These are phyloP conservation scores for Aphanomyces cochlioides DNA, from an alignment of 352 stramenopile genomes.

Conservation along the genomic window DNA sequence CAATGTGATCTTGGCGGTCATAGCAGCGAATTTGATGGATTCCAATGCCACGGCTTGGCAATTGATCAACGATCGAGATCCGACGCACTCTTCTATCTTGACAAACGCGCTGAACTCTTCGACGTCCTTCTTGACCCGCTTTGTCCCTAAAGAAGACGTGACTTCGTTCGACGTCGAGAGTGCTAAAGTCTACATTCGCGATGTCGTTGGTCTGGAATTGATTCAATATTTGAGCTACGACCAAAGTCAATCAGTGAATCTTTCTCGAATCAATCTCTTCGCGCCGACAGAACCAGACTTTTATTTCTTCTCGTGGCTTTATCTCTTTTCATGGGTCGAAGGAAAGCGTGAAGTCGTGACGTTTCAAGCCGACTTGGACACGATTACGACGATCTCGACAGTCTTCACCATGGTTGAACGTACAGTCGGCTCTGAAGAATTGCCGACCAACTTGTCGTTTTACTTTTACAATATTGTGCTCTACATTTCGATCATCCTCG, in stretches of 20 bases:
- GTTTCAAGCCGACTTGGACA: slow-evolving; percentile 18
- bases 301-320: slow-evolving; percentile 20
- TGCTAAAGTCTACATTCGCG: neutral
- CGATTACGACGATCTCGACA: slow-evolving; percentile 19
- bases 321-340: slow-evolving; percentile 17
- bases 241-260: neutral
- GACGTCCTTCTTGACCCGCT: neutral
- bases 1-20: neutral
- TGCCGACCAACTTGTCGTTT: slow-evolving; percentile 15
- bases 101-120: neutral
- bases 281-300: slow-evolving; percentile 1
- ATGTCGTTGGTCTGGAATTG: neutral
- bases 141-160: neutral
- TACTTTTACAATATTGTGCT: slow-evolving; percentile 17
- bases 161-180: neutral
- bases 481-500: slow-evolving; percentile 19
- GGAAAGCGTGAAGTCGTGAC: slow-evolving; percentile 24
- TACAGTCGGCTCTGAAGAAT: slow-evolving; percentile 11
- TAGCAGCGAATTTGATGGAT: neutral
- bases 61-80: neutral
- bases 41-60: neutral
- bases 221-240: neutral
- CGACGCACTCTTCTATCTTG: neutral
- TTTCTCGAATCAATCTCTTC: slow-evolving; percentile 15
- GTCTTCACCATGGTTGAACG: neutral